Evolutionary conservation across 2,329 filamentous ascomycete genomes (phyloP), one percentile per base, ranked within the genome.

Genomic region (Pyrenochaeta sp.): DNA sequence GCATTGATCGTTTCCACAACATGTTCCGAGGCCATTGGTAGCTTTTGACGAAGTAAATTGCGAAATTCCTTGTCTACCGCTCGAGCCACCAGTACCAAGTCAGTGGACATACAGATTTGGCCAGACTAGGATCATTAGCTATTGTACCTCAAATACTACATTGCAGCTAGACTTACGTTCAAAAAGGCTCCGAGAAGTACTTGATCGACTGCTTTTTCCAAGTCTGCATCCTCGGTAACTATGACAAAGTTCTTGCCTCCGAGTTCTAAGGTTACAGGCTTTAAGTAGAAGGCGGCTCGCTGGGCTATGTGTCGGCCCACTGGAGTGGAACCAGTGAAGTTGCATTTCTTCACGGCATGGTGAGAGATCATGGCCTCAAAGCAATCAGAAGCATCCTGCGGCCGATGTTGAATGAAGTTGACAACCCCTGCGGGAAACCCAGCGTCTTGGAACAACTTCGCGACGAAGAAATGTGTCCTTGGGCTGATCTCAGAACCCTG

Each of bases 171-270:
- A 32, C 53, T 38, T 41, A 51, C 77, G 55, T 81, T 76, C 43
- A 87, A 92, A 74, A 94, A 94, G 71, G 94, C 94, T 59, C 89
- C 90, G 77, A 92, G 89, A 86, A 94, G 52, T 89, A 89, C n/a
- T 18, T 88, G 86, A 58, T 93, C 85, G 21, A 88, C 90, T 10
- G 90, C 90, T 56, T 82, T 82, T 24, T 88, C 83, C 8, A 91
- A 70, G 37, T 89, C 82, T 11, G 87, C 87, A 61, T 93, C 89
- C 1, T 88, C 87, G 1, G 94, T 81, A 26, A 95, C 77, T 38
- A 95, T 77, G n/a, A 90, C 75, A 1, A 88, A 88, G 55, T 84
- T 89, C 76, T 94, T 94, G 36, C 90, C 90, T 36, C 90, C 90
- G 1, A 94, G 79, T 73, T 95, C 90, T 86, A 94, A 90, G 11